Evolutionary conservation across 345 rosid genomes (phyloP).

Genomic region (Eucalyptus pauciflora): DNA sequence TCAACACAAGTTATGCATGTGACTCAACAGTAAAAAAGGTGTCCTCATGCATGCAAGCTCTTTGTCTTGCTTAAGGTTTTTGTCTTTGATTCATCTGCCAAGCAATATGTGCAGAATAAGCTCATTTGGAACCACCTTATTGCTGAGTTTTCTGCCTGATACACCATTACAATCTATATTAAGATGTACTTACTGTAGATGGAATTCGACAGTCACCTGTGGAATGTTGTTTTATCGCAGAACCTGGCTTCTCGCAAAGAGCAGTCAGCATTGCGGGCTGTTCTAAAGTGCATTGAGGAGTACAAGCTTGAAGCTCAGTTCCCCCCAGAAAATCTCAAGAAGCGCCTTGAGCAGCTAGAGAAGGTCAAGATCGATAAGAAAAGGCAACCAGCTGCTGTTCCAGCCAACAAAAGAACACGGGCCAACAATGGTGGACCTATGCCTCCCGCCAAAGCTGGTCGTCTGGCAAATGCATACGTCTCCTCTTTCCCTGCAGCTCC

Average conservation of each 20-base stretch:
- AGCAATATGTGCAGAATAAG: neutral
- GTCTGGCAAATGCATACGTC: conserved; percentile 80
- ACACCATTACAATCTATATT: neutral
- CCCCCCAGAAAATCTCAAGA: conserved; percentile 93
- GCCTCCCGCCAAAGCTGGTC: conserved; percentile 99
- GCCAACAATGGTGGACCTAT: conserved; percentile 88
- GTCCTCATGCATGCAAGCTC: neutral
- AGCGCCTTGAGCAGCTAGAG: conserved; percentile 96
- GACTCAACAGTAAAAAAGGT: neutral
- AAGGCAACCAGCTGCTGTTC: conserved; percentile 69
- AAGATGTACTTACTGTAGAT: neutral
- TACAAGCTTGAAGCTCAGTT: conserved; percentile 79
- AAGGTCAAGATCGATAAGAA: conserved; percentile 90
- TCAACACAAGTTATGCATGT: neutral
- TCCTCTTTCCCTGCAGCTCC: conserved; percentile 86
- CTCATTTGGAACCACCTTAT: neutral
- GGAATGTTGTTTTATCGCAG: conserved; percentile 14
- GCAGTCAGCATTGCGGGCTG: conserved; percentile 87
- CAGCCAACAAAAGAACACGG: conserved; percentile 89
- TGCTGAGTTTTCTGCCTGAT: neutral
- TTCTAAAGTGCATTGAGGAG: conserved; percentile 94
- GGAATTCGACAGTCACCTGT: neutral
- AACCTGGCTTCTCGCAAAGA: conserved; percentile 82
- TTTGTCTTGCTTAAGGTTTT: neutral
- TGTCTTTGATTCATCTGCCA: neutral